Evolutionary conservation across 2,329 filamentous ascomycete genomes (phyloP).

Genomic region (Arthrinium phaeospermum): DNA sequence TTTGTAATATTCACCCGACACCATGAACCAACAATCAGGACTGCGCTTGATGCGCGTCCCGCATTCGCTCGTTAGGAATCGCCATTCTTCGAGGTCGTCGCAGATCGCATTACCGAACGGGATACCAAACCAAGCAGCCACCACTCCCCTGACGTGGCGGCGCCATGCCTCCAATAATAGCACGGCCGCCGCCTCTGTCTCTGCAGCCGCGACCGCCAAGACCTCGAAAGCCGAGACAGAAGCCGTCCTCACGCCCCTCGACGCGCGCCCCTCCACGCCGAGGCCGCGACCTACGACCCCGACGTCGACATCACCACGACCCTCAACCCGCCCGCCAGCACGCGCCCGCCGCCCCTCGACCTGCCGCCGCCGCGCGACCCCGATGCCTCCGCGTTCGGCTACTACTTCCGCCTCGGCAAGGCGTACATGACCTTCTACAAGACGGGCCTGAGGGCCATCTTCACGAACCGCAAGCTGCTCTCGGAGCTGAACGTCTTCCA

Average conservation of each 20-base stretch:
- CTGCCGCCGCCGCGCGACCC: slow-evolving; percentile 61
- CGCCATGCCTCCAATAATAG: slow-evolving; percentile 1
- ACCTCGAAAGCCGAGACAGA: slow-evolving; percentile 11
- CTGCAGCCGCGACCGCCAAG: not conserved
- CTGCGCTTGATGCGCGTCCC: slow-evolving; percentile 22
- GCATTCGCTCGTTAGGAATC: slow-evolving; percentile 17
- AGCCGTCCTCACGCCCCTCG: slow-evolving; percentile 22
- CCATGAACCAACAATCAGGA: slow-evolving; percentile 22
- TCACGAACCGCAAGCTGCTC: slow-evolving; percentile 66
- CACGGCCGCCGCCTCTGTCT: not conserved
- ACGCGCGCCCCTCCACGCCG: slow-evolving; percentile 16
- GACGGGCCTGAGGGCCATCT: slow-evolving; percentile 76
- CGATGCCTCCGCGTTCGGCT: slow-evolving; percentile 50
- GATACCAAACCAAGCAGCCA: not conserved
- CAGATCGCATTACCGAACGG: not conserved
- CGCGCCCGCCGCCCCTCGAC: slow-evolving; percentile 72
- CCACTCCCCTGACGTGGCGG: not conserved
- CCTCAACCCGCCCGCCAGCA: slow-evolving; percentile 75
- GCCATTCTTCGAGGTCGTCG: not conserved
- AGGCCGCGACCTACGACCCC: slow-evolving; percentile 13
- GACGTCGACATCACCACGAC: slow-evolving; percentile 34
- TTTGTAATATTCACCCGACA: not conserved
- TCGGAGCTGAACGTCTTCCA: slow-evolving; percentile 45
- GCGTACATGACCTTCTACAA: slow-evolving; percentile 89
- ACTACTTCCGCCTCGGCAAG: slow-evolving; percentile 70